A percentile compares a stretch with the other conserved stretches of the same genome.
These are phyloP conservation scores for Tephrocybe sp. DNA, from an alignment of 768 basidiomycete genomes.

Conservation along the genomic window DNA sequence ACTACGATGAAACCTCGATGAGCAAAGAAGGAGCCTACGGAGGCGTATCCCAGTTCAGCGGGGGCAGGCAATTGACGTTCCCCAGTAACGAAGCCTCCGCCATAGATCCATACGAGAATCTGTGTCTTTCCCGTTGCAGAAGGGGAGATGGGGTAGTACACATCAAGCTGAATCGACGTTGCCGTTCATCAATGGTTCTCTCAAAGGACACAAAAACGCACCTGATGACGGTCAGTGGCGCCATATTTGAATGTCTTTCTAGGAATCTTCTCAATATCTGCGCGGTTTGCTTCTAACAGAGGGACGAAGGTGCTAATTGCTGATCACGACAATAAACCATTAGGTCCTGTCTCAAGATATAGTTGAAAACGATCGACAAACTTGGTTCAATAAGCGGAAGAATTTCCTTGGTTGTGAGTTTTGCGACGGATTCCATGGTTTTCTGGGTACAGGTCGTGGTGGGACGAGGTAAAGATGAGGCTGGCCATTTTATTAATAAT, in stretches of 20 bases:
- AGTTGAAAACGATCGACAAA: conserved; percentile 19
- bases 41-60: conserved; percentile 49
- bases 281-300: conserved; percentile 44
- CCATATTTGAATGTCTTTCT: conserved; percentile 59
- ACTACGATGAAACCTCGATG: conserved; percentile 55
- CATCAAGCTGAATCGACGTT: conserved; percentile 66
- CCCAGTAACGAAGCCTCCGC: conserved; percentile 59
- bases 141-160: conserved; percentile 52
- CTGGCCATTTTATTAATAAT: no score
- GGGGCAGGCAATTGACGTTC: conserved; percentile 45
- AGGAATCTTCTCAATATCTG: conserved; percentile 45
- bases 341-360: not conserved
- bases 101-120: conserved; percentile 63
- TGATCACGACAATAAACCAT: not conserved
- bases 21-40: conserved; percentile 61
- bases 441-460: not conserved
- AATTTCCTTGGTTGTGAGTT: conserved; percentile 28
- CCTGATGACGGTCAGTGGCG: conserved; percentile 47
- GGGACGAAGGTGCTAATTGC: conserved; percentile 24
- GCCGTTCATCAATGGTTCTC: no score
- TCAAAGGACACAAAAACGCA: conserved; percentile 20
- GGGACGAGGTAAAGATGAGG: not conserved
- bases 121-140: conserved; percentile 34
- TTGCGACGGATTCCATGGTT: conserved; percentile 36
- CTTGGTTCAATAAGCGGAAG: conserved; percentile 31